Conservation (phyloP, 139 green algal genomes). For the Mychonastes homosphaera region DNA sequence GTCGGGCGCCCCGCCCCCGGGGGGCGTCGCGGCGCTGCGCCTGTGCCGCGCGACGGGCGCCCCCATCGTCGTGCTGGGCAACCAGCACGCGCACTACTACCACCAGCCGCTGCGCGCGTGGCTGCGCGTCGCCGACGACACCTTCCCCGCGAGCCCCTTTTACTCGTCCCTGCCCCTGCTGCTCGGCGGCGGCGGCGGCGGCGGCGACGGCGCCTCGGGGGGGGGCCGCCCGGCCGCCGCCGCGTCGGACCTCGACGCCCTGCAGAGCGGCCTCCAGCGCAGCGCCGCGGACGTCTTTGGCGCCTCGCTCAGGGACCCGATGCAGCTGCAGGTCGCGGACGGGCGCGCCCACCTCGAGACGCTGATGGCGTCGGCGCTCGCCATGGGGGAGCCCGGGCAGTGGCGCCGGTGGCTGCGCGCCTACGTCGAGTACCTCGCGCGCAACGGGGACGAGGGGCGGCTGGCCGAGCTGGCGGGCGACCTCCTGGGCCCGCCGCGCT, state of each 20-base stretch:
- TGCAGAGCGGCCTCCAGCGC: no score
- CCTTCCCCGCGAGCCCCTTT: constrained; percentile 33
- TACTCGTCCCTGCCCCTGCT: constrained; percentile 11
- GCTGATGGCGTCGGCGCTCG: not conserved
- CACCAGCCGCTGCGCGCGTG: constrained; percentile 39
- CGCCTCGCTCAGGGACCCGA: not conserved
- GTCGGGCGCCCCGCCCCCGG: no score
- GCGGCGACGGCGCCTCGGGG: no score
- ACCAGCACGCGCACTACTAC: constrained; percentile 44
- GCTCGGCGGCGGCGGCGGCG: no score
- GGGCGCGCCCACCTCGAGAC: not conserved
- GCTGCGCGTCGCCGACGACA: constrained; percentile 51
- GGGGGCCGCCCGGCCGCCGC: no score
- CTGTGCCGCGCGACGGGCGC: constrained; percentile 16
- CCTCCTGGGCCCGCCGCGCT: constrained; percentile 39
- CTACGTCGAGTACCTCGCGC: no score
- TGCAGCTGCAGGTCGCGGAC: not conserved
- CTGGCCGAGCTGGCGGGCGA: constrained; percentile 44
- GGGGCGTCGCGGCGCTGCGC: constrained; percentile 4
- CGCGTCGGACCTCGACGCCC: no score
- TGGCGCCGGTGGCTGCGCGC: no score
- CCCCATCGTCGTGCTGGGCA: constrained; percentile 45
- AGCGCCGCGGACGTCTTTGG: no score
- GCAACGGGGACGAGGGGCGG: constrained; percentile 30
- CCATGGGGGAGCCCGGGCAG: not conserved